Evolutionary conservation across 345 rosid species (phyloP).

Genomic region (Aquilaria sinensis): DNA sequence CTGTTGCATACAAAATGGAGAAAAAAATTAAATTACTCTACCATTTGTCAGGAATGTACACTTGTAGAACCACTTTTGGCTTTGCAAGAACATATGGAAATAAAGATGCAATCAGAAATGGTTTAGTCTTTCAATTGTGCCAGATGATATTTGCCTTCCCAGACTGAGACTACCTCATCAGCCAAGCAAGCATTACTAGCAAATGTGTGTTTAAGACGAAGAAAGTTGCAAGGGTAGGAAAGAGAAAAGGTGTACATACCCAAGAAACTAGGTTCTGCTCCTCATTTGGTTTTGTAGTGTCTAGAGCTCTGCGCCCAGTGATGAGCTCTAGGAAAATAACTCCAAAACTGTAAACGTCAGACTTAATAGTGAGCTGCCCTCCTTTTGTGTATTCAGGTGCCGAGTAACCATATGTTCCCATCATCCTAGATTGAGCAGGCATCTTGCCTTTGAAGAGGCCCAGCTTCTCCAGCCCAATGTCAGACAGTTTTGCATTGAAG

Average conservation of each 20-base stretch:
- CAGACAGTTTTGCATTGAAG: slow-evolving; percentile 46
- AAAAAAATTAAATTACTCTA: no score
- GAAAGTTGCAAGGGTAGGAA: not conserved
- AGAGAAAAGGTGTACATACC: slow-evolving; percentile 31
- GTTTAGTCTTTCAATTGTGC: no score
- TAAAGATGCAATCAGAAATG: no score
- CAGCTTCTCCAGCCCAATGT: slow-evolving; percentile 56
- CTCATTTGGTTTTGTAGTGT: slow-evolving; percentile 52
- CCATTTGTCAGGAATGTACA: no score
- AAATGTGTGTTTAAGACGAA: not conserved
- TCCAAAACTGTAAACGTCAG: slow-evolving; percentile 83
- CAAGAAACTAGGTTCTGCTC: slow-evolving; percentile 79
- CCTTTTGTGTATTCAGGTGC: slow-evolving; percentile 72
- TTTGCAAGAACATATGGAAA: no score
- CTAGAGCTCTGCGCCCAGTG: slow-evolving; percentile 63
- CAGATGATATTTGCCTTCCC: no score
- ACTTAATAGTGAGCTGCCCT: slow-evolving; percentile 46
- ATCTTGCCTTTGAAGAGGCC: slow-evolving; percentile 31
- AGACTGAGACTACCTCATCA: no score
- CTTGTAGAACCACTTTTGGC: no score
- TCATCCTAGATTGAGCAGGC: slow-evolving; percentile 28
- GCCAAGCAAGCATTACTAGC: no score
- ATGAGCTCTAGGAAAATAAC: slow-evolving; percentile 70
- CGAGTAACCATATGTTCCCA: slow-evolving; percentile 78
- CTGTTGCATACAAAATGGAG: slow-evolving; percentile 17